phyloP scores from a whole-genome alignment of 805 yeast genomes.

The Candida orba region DNA sequence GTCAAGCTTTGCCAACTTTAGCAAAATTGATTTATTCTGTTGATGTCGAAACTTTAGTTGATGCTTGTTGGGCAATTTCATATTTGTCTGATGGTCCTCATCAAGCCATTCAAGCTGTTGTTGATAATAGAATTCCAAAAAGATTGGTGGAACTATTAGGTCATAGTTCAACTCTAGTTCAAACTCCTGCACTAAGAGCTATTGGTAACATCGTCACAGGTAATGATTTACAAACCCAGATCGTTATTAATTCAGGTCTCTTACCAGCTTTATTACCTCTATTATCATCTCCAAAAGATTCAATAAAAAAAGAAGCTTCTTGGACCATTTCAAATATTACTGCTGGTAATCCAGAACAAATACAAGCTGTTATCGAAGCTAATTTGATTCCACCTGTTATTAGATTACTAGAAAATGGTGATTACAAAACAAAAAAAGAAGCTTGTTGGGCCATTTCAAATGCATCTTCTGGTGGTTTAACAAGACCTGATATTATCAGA shows the following conservation, averaged over 20 bases:
- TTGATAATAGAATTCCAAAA: constrained; percentile 92
- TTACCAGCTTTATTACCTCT: constrained; percentile 77
- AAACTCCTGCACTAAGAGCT: constrained; percentile 95
- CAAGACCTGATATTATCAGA: constrained; percentile 87
- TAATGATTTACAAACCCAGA: constrained; percentile 91
- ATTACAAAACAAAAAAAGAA: constrained; percentile 93
- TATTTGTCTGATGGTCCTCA: constrained; percentile 89
- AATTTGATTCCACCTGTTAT: constrained; percentile 89
- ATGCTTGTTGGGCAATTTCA: constrained; percentile 98
- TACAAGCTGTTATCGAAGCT: constrained; percentile 93
- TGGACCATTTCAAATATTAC: constrained; percentile 98
- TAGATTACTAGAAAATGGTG: constrained; percentile 73
- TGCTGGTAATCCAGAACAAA: constrained; percentile 93
- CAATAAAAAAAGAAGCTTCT: constrained; percentile 94
- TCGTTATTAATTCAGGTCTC: constrained; percentile 88
- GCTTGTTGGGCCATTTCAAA: constrained; percentile 99
- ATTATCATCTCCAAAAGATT: constrained; percentile 78
- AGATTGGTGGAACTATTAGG: constrained; percentile 86
- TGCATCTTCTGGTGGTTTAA: constrained; percentile 92
- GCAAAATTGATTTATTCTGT: constrained; percentile 85
- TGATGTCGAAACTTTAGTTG: constrained; percentile 90
- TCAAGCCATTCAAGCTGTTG: constrained; percentile 92
- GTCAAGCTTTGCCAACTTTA: constrained; percentile 82
- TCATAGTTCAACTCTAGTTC: constrained; percentile 79
- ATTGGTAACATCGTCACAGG: constrained; percentile 98